Percentiles rank a stretch among this genome's conserved stretches.
Conservation (phyloP, 495 filamentous ascomycete species). For the Trichocladium uniseriatum region DNA sequence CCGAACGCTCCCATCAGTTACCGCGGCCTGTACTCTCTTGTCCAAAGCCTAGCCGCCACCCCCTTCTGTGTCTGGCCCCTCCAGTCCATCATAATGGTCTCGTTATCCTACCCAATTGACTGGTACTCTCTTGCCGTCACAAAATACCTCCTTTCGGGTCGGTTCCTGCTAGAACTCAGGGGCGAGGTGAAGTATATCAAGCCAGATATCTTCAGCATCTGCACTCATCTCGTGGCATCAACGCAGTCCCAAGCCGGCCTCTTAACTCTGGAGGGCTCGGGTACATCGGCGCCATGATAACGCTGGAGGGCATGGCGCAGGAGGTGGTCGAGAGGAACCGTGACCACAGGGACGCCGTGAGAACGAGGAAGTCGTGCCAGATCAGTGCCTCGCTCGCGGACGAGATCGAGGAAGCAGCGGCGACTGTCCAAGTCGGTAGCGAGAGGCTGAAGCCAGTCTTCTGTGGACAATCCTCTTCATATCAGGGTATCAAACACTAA, state of each 20-base stretch:
- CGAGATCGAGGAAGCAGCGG: constrained; percentile 18
- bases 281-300: constrained; percentile 41
- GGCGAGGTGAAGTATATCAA: constrained; percentile 43
- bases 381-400: constrained; percentile 34
- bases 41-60: constrained; percentile 23
- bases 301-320: constrained; percentile 45
- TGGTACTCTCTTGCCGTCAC: constrained; percentile 38
- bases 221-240: constrained; percentile 42
- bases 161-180: constrained; percentile 32
- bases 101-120: constrained; percentile 43
- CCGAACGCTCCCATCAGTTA: constrained; percentile 36
- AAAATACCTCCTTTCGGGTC: constrained; percentile 31
- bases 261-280: constrained; percentile 43
- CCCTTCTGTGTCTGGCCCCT: constrained; percentile 27
- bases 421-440: no score
- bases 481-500: constrained; percentile 3
- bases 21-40: constrained; percentile 11
- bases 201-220: constrained; percentile 46
- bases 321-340: constrained; percentile 47
- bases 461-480: no score
- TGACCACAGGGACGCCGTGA: constrained; percentile 18
- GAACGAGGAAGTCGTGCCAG: constrained; percentile 22
- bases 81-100: constrained; percentile 36
- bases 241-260: constrained; percentile 33
- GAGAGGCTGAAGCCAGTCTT: background rate